Evolutionary conservation across 2,329 filamentous ascomycete genomes (phyloP).

Genomic region (Scedosporium dehoogii): DNA sequence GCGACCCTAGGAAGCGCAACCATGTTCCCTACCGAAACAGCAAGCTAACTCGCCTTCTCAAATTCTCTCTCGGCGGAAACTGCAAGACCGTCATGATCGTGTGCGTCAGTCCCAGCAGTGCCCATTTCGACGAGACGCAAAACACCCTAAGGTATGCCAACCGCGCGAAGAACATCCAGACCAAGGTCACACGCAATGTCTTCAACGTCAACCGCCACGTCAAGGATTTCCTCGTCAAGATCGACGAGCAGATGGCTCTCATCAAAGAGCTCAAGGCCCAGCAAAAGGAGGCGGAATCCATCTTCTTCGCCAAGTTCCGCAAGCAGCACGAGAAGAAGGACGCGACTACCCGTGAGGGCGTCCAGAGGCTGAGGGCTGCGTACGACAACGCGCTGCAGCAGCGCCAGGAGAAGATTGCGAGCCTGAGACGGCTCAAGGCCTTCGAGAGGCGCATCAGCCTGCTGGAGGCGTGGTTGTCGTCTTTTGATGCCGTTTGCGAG

Average conservation of each 20-base stretch:
- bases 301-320: conserved; percentile 78
- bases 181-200: conserved; percentile 97
- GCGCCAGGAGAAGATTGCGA: conserved; percentile 65
- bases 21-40: conserved; percentile 97
- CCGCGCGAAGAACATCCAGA: conserved; percentile 98
- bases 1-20: conserved; percentile 81
- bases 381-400: conserved; percentile 74
- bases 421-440: conserved; percentile 73
- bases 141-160: conserved; percentile 97
- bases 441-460: conserved; percentile 78
- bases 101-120: conserved; percentile 91
- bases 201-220: conserved; percentile 99
- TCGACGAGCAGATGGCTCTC: conserved; percentile 93
- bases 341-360: conserved; percentile 62
- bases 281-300: conserved; percentile 76
- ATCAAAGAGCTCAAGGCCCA: conserved; percentile 94
- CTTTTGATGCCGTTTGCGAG: conserved; percentile 77
- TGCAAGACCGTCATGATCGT: conserved; percentile 99
- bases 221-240: conserved; percentile 98
- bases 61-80: conserved; percentile 94
- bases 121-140: conserved; percentile 95
- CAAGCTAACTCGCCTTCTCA: conserved; percentile 87
- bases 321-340: conserved; percentile 86
- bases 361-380: conserved; percentile 68
- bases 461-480: conserved; percentile 85